These are phyloP conservation scores for Fusarium sp. DNA, from an alignment of 2,329 filamentous ascomycete species.

Conservation along the genomic window DNA sequence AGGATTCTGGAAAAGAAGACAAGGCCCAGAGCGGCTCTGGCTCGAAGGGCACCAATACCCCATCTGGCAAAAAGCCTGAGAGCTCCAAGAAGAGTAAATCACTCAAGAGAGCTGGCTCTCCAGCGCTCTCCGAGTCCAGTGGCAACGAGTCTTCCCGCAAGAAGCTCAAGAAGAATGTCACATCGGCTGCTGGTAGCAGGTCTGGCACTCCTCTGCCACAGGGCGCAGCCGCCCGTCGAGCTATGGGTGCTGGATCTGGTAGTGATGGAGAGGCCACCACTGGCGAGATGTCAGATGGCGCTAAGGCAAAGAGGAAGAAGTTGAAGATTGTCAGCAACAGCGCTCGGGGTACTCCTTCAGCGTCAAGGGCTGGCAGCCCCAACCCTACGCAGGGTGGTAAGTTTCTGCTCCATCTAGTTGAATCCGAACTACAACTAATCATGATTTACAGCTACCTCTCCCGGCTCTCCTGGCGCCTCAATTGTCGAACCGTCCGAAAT, in stretches of 20 bases:
- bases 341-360: conserved; percentile 65
- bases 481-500: conserved; percentile 66
- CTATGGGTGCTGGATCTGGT: conserved; percentile 67
- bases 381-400: conserved; percentile 58
- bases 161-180: conserved; percentile 74
- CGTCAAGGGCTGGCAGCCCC: conserved; percentile 73
- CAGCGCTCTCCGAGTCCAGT: conserved; percentile 89
- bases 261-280: conserved; percentile 81
- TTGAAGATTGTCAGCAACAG: conserved; percentile 65
- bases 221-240: conserved; percentile 54
- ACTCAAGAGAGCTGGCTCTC: conserved; percentile 87
- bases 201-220: conserved; percentile 67
- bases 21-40: conserved; percentile 67
- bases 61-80: conserved; percentile 61
- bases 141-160: conserved; percentile 90
- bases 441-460: conserved; percentile 47
- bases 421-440: conserved; percentile 22
- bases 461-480: conserved; percentile 52
- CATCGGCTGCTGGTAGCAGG: conserved; percentile 64
- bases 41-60: conserved; percentile 75
- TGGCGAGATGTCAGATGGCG: conserved; percentile 73
- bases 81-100: conserved; percentile 67
- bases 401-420: conserved; percentile 19
- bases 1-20: conserved; percentile 61
- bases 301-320: conserved; percentile 64